These are phyloP conservation scores for Capsicum chinense DNA, from an alignment of 257 asterid species.

Conservation along the genomic window DNA sequence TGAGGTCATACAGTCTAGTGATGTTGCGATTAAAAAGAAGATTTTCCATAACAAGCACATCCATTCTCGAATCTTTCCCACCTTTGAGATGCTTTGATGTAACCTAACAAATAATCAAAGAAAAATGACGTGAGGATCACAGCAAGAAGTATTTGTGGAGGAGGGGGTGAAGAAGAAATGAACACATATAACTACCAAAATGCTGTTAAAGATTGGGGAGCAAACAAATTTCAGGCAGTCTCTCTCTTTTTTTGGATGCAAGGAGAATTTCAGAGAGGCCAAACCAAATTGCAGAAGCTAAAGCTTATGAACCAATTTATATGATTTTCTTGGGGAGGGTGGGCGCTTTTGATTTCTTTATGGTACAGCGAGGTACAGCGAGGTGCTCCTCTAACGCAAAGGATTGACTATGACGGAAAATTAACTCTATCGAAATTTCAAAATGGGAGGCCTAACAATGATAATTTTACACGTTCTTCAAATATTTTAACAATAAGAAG, in stretches of 20 bases:
- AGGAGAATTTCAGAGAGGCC: too few relatives aligned
- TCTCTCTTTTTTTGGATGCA: too few relatives aligned
- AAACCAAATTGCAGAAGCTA: neutral
- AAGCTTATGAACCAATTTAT: conserved; percentile 17
- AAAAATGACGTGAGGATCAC: conserved; percentile 16
- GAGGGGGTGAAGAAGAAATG: neutral
- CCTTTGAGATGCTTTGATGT: conserved; percentile 80
- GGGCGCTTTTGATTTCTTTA: neutral
- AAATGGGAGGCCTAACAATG: conserved; percentile 8
- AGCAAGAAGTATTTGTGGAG: neutral
- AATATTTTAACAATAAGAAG: conserved; percentile 17
- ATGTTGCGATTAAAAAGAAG: conserved; percentile 81
- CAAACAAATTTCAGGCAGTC: conserved; percentile 1
- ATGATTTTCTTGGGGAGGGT: neutral
- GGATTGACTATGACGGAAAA: conserved; percentile 15
- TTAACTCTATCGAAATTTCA: neutral
- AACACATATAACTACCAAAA: neutral
- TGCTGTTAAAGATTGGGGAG: neutral
- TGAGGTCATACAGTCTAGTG: conserved; percentile 85
- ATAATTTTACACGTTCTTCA: conserved; percentile 18
- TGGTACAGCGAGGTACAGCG: neutral
- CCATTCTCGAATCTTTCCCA: conserved; percentile 93
- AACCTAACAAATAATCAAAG: conserved; percentile 55
- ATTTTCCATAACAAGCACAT: conserved; percentile 92
- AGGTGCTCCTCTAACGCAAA: neutral